phyloP scores from a whole-genome alignment of 1,139 yeast genomes.

The Debaryomycetaceae sp. region DNA sequence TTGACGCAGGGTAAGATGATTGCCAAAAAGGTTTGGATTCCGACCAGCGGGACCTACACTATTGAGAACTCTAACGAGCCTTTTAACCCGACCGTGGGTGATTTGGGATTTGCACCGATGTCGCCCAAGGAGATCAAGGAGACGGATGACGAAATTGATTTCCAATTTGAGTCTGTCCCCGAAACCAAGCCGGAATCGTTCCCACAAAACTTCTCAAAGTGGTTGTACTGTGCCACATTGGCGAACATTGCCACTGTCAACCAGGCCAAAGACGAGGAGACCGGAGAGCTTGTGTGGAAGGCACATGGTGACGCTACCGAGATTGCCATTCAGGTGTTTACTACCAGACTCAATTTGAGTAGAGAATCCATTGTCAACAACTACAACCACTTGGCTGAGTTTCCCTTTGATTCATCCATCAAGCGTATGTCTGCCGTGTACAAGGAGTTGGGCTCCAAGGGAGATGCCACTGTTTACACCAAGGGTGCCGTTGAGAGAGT shows the following conservation, averaged over 20 bases:
- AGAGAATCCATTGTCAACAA: constrained; percentile 16
- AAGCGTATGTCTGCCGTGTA: constrained; percentile 48
- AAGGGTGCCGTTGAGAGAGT: constrained; percentile 55
- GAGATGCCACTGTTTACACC: constrained; percentile 25
- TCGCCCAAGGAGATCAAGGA: constrained; percentile 24
- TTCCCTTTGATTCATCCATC: constrained; percentile 33
- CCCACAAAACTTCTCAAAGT: constrained; percentile 15
- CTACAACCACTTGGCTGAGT: constrained; percentile 24
- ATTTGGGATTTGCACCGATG: constrained; percentile 18
- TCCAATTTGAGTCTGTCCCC: constrained; percentile 11
- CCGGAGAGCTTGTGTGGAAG: constrained; percentile 28
- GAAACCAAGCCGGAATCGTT: constrained; percentile 6
- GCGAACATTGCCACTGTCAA: constrained; percentile 32
- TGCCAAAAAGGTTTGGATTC: constrained; percentile 35
- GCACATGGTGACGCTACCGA: constrained; percentile 38
- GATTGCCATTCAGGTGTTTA: constrained; percentile 32
- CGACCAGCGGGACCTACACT: constrained; percentile 30
- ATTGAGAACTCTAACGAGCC: constrained; percentile 34
- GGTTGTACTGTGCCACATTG: constrained; percentile 29
- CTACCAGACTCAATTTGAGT: constrained; percentile 20
- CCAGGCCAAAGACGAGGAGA: constrained; percentile 20
- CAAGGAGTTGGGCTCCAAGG: constrained; percentile 15
- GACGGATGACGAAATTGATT: constrained; percentile 30
- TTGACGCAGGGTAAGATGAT: constrained; percentile 49
- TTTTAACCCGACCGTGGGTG: constrained; percentile 37